Conservation (phyloP, 2,329 filamentous ascomycete genomes). For the Pseudogymnoascus sp. region DNA sequence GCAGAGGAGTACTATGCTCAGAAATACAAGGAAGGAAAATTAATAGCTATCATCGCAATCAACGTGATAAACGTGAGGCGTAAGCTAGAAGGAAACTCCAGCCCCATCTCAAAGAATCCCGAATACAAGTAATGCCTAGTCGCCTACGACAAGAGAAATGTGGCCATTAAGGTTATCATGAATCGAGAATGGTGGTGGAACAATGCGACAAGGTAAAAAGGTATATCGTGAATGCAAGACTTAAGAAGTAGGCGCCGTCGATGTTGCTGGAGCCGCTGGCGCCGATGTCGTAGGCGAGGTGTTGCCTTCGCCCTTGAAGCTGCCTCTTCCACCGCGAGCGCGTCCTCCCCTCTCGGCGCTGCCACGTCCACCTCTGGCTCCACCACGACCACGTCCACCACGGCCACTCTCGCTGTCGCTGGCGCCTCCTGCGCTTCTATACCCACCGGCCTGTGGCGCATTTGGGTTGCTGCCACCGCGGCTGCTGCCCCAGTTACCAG, state of each 20-base stretch:
- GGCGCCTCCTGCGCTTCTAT: constrained; percentile 76
- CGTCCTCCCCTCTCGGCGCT: constrained; percentile 45
- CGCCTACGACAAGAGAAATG: constrained; percentile 21
- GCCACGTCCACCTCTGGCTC: constrained; percentile 47
- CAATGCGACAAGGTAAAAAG: constrained; percentile 19
- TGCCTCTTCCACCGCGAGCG: constrained; percentile 49
- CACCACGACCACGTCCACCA: constrained; percentile 49
- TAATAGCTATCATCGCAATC: constrained; percentile 28
- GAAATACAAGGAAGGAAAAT: constrained; percentile 25
- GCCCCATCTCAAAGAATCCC: constrained; percentile 25
- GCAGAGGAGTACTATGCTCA: constrained; percentile 19
- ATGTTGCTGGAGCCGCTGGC: constrained; percentile 39
- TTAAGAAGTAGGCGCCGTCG: constrained; percentile 22
- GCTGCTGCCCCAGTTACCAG: constrained; percentile 61
- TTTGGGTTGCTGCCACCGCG: constrained; percentile 52
- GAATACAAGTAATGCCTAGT: constrained; percentile 24
- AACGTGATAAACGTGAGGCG: constrained; percentile 21
- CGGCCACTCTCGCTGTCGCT: constrained; percentile 62
- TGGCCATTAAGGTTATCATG: constrained; percentile 28
- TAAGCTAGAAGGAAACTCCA: constrained; percentile 29
- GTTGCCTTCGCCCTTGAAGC: constrained; percentile 52
- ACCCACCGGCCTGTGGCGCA: constrained; percentile 55
- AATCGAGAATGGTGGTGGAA: constrained; percentile 25
- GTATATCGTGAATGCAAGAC: constrained; percentile 18
- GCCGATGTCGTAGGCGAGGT: constrained; percentile 37